Percentiles rank a stretch among this genome's conserved stretches.
phyloP scores from a whole-genome alignment of 73 alveolate species.

The Breviolum minutum region DNA sequence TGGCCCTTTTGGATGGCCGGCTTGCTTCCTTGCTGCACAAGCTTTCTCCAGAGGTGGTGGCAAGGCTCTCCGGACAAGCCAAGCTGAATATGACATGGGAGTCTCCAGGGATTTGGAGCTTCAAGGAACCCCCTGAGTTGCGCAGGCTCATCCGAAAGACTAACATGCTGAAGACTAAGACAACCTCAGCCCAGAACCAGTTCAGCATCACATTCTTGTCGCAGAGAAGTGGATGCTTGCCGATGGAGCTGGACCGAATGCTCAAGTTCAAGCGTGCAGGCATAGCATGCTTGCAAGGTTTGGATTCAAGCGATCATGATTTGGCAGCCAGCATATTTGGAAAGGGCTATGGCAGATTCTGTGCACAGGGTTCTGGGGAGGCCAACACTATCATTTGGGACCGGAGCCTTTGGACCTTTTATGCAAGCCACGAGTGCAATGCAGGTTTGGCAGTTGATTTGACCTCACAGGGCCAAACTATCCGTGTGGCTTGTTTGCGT shows the following conservation, averaged over 20 bases:
- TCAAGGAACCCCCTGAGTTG: constrained; percentile 44
- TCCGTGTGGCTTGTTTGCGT: constrained; percentile 43
- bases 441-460: background rate
- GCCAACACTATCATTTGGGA: constrained; percentile 85
- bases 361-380: background rate
- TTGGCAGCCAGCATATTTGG: constrained; percentile 28
- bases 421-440: background rate
- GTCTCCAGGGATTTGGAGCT: constrained; percentile 11
- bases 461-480: background rate
- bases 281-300: constrained; percentile 59
- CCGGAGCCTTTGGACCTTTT: constrained; percentile 1
- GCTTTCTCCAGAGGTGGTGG: constrained; percentile 16
- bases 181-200: background rate
- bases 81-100: constrained; percentile 14
- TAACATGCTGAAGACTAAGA: background rate
- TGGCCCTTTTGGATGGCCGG: constrained; percentile 9
- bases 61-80: background rate
- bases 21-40: background rate
- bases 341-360: constrained; percentile 46
- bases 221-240: background rate
- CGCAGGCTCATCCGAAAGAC: background rate
- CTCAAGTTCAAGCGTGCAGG: constrained; percentile 33
- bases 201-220: constrained; percentile 37
- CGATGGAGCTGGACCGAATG: constrained; percentile 6
- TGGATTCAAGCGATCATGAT: background rate